Evolutionary conservation across 768 basidiomycete genomes (phyloP).

Genomic region (Rhizopogon vulgaris): DNA sequence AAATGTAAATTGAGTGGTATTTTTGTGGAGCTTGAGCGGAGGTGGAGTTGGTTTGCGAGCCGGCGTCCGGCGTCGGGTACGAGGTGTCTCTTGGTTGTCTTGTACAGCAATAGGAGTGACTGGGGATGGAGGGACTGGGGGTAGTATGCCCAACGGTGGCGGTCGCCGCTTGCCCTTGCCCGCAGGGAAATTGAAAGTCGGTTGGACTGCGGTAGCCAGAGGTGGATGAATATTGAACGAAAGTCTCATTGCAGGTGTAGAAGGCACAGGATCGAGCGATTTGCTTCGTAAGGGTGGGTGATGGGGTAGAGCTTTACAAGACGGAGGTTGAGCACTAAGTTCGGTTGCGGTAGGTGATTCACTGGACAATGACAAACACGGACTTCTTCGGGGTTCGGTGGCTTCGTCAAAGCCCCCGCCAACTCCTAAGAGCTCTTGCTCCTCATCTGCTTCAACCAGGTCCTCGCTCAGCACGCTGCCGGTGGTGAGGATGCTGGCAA

Average conservation of each 20-base stretch:
- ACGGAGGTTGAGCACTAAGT: conserved; percentile 16
- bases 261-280: conserved; percentile 32
- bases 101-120: conserved; percentile 44
- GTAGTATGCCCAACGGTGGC: conserved; percentile 52
- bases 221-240: conserved; percentile 41
- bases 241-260: conserved; percentile 53
- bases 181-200: conserved; percentile 41
- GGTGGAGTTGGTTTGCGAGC: conserved; percentile 51
- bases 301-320: conserved; percentile 1
- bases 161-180: conserved; percentile 56
- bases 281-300: conserved; percentile 5
- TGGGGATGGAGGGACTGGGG: conserved; percentile 72
- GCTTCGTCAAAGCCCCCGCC: conserved; percentile 54
- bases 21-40: conserved; percentile 44
- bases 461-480: conserved; percentile 74
- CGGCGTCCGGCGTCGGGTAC: conserved; percentile 39
- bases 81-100: conserved; percentile 24
- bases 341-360: conserved; percentile 31
- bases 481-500: conserved; percentile 62
- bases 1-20: conserved; percentile 21
- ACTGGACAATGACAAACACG: conserved; percentile 23
- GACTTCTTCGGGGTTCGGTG: conserved; percentile 29
- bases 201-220: conserved; percentile 45
- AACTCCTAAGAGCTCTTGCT: conserved; percentile 61
- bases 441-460: conserved; percentile 78